A percentile compares a stretch with the other conserved stretches of the same genome.
These are phyloP conservation scores for Xylaria cubensis DNA, from an alignment of 495 filamentous ascomycete species.

Conservation along the genomic window DNA sequence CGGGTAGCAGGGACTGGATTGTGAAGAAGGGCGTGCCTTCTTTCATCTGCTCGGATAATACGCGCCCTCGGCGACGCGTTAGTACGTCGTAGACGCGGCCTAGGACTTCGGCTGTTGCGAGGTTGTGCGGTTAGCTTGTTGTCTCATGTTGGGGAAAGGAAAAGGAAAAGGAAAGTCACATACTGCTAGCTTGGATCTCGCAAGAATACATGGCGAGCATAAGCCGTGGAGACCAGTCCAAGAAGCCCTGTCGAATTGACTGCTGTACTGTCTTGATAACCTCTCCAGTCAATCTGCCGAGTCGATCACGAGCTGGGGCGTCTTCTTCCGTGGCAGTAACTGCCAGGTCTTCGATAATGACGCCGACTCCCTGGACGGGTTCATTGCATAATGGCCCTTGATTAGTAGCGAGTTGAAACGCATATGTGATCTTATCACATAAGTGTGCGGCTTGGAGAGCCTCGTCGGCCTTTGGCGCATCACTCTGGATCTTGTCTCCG, in stretches of 20 bases:
- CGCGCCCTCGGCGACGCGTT: constrained; percentile 86
- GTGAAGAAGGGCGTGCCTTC: constrained; percentile 97
- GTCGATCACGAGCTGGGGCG: constrained; percentile 65
- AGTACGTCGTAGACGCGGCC: constrained; percentile 94
- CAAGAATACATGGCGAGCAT: constrained; percentile 98
- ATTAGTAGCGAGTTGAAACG: constrained; percentile 90
- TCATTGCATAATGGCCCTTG: constrained; percentile 93
- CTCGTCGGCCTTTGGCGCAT: constrained; percentile 50
- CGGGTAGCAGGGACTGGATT: constrained; percentile 82
- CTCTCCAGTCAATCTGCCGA: constrained; percentile 88
- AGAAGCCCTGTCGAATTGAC: constrained; percentile 84
- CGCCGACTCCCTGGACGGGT: constrained; percentile 89
- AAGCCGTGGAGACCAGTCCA: constrained; percentile 93
- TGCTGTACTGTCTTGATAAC: constrained; percentile 86
- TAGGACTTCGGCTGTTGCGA: constrained; percentile 78
- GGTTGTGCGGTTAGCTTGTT: constrained; percentile 15
- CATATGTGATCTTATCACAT: constrained; percentile 87
- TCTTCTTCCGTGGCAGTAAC: constrained; percentile 63
- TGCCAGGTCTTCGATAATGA: constrained; percentile 83
- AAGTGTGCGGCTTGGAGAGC: constrained; percentile 74
- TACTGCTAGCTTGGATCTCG: constrained; percentile 95
- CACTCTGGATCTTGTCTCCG: constrained; percentile 45
- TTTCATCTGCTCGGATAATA: constrained; percentile 88
- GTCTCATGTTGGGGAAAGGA: constrained; percentile 13
- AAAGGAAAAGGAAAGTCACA: constrained; percentile 37